Percentiles rank a stretch among this genome's conserved stretches.
phyloP scores from a whole-genome alignment of 805 yeast species.

The Metschnikowia vanudenii region DNA sequence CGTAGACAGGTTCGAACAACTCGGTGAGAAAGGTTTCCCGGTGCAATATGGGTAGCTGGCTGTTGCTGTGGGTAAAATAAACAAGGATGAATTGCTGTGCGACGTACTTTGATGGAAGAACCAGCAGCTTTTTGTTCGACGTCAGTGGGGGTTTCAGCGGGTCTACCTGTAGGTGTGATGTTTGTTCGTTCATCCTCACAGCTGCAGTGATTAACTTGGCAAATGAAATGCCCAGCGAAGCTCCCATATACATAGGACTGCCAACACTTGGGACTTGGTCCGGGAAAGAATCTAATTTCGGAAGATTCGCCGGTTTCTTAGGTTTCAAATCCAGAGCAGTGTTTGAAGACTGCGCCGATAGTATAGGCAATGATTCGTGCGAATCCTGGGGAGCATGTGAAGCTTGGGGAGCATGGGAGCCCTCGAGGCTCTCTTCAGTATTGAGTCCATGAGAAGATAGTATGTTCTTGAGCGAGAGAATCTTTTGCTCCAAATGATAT shows the following conservation, averaged over 20 bases:
- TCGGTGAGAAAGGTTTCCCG: conserved; percentile 68
- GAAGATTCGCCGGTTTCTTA: background rate
- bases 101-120: conserved; percentile 65
- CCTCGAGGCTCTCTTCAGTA: background rate
- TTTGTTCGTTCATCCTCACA: conserved; percentile 47
- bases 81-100: conserved; percentile 65
- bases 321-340: background rate
- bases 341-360: background rate
- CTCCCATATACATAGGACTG: conserved; percentile 16
- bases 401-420: too few species aligned
- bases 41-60: conserved; percentile 82
- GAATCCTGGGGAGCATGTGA: background rate
- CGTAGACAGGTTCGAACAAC: conserved; percentile 79
- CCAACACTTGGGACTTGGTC: conserved; percentile 3
- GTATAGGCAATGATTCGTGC: background rate
- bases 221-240: conserved; percentile 38
- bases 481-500: conserved; percentile 64
- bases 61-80: conserved; percentile 75
- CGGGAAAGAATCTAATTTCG: background rate
- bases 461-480: conserved; percentile 51
- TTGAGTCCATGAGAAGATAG: conserved; percentile 1
- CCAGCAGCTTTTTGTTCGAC: conserved; percentile 36
- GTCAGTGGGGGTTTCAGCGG: conserved; percentile 17
- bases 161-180: conserved; percentile 15
- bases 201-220: conserved; percentile 79